Conservation (phyloP, 352 stramenopile genomes). For the Phytophthora lateralis region DNA sequence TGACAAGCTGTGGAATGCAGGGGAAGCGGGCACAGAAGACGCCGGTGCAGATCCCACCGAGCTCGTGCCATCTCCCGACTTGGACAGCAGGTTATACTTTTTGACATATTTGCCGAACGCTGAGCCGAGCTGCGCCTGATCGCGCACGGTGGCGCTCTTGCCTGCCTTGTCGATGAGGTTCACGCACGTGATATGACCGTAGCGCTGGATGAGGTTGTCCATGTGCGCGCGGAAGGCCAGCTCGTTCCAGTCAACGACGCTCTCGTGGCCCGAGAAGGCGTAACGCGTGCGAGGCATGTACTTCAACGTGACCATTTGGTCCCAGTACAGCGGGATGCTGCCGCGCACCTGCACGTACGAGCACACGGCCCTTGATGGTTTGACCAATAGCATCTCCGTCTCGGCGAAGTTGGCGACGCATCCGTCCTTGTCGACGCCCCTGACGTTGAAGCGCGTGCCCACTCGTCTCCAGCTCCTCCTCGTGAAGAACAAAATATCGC, state of each 20-base stretch:
- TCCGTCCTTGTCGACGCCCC: slow-evolving; percentile 90
- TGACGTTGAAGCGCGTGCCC: slow-evolving; percentile 91
- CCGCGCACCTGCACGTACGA: slow-evolving; percentile 91
- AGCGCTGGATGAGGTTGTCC: slow-evolving; percentile 70
- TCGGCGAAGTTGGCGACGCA: slow-evolving; percentile 96
- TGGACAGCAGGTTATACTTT: slow-evolving; percentile 82
- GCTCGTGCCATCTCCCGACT: slow-evolving; percentile 50
- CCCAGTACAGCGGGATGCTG: slow-evolving; percentile 95
- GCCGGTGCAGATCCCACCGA: slow-evolving; percentile 26
- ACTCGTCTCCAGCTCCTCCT: slow-evolving; percentile 80
- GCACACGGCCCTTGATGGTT: slow-evolving; percentile 40
- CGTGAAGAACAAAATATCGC: slow-evolving; percentile 82
- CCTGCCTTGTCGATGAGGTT: slow-evolving; percentile 95
- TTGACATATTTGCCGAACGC: slow-evolving; percentile 91
- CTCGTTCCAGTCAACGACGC: slow-evolving; percentile 59
- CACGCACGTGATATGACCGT: slow-evolving; percentile 87
- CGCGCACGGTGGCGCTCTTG: slow-evolving; percentile 70
- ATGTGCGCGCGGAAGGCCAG: slow-evolving; percentile 61
- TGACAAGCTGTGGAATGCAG: slow-evolving; percentile 37
- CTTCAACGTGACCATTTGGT: slow-evolving; percentile 86
- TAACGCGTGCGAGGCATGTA: slow-evolving; percentile 92
- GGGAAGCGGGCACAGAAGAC: slow-evolving; percentile 23
- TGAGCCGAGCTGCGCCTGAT: slow-evolving; percentile 92
- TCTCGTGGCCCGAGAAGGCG: slow-evolving; percentile 49
- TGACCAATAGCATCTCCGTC: slow-evolving; percentile 91